Evolutionary conservation across 2,329 filamentous ascomycete species (phyloP).

Genomic region (Ciborinia camelliae): DNA sequence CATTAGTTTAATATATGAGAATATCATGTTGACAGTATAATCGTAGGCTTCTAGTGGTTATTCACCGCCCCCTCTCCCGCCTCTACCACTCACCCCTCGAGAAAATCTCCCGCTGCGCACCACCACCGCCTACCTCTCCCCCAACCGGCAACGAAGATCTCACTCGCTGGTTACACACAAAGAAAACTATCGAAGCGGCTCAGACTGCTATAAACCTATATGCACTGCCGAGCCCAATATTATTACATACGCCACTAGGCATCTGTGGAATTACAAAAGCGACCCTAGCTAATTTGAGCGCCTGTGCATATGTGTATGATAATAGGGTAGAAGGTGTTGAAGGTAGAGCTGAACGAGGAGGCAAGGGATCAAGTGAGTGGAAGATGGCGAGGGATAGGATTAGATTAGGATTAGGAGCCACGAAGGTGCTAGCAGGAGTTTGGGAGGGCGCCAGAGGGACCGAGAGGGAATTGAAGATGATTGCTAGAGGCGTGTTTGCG

Average conservation of each 20-base stretch:
- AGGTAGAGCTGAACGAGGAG: neutral
- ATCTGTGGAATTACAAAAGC: constrained; percentile 53
- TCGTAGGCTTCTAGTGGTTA: constrained; percentile 26
- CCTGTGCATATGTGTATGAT: constrained; percentile 51
- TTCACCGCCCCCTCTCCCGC: constrained; percentile 32
- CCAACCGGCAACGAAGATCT: constrained; percentile 19
- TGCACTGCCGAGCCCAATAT: constrained; percentile 51
- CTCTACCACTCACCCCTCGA: constrained; percentile 29
- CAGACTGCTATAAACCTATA: constrained; percentile 53
- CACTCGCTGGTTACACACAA: constrained; percentile 45
- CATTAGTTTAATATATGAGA: neutral
- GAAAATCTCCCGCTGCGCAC: constrained; percentile 25
- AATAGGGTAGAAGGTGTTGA: neutral
- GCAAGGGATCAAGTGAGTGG: constrained; percentile 37
- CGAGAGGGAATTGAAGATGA: constrained; percentile 44
- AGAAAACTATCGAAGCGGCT: constrained; percentile 58
- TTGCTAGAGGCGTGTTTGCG: constrained; percentile 26
- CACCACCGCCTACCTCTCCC: constrained; percentile 20
- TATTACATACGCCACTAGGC: constrained; percentile 56
- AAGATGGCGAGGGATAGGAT: constrained; percentile 51
- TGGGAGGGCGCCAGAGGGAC: constrained; percentile 56
- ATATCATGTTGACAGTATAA: neutral
- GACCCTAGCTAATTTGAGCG: constrained; percentile 57
- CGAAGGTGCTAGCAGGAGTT: constrained; percentile 52
- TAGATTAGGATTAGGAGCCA: constrained; percentile 55